Base-by-base conservation (phyloP, 345 rosid genomes). In the Nephelium lappaceum region DNA sequence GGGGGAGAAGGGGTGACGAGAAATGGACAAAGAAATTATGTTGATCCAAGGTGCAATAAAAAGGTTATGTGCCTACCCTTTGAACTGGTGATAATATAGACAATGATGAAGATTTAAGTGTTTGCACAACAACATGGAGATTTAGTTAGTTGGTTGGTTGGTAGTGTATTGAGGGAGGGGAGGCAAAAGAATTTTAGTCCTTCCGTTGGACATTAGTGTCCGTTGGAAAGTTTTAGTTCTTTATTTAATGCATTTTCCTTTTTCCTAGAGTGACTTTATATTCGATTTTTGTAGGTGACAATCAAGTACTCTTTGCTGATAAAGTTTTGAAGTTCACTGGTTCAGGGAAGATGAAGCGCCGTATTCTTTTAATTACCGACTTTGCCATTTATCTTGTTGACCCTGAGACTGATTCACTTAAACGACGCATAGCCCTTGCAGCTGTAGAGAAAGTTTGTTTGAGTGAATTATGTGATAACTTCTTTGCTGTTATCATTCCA, bases 281-380 rank as follows among this genome's bases (percentile, higher is more conserved):
- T 47, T 19, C 38, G 12, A 43, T 64, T 42, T 60, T 6, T 71
- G 73, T 85, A 94, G 99, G 98, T 74, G 98, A 94, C 77, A 89
- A 78, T 41, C 84, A 84, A 65, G 87, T 94, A 42, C 88, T 91
- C 12, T 94, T 94, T 81, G 98, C 97, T 45, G 98, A 97, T 85
- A 97, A 93, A 78, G 90, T 97, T 45, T 80, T 94, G 91, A 93
- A 92, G 89, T 91, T 94, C 85, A 93, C 98, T 43, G 87, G 90
- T 77, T 82, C 97, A 0, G 98, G 98, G 81, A 94, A 92, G 85
- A 93, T 93, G 95, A 94, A 92, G 57, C 88, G 88, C 25, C 89
- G 97, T 3, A 88, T 93, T 55, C 87, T 94, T 73, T 80, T 92
- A 49, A 88, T 91, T 31, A 91, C 97, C 7, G 94, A 93, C 81